Conservation (phyloP, 345 rosid species). For the Hibiscus mutabilis region DNA sequence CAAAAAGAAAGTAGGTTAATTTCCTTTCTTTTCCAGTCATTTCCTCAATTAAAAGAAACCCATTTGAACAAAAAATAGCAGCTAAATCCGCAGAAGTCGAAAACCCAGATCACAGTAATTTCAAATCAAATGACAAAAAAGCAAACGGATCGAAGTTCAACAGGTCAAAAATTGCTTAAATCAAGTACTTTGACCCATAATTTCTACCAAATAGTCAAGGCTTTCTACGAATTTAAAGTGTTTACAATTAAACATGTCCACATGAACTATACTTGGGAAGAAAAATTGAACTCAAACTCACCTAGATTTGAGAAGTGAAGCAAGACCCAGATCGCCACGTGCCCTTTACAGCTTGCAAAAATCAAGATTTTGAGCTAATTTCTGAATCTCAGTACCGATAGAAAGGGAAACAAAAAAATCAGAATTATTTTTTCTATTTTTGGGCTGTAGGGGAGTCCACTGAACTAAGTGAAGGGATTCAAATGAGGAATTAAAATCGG, state of each 20-base stretch:
- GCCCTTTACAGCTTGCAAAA: constrained; percentile 44
- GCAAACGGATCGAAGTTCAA: constrained; percentile 32
- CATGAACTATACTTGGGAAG: constrained; percentile 11
- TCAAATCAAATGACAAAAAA: constrained; percentile 15
- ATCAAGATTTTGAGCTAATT: constrained; percentile 22
- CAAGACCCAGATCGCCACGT: constrained; percentile 57
- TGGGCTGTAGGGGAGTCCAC: background rate
- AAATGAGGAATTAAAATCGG: constrained; percentile 25
- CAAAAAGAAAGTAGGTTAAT: constrained; percentile 10
- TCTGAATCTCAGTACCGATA: constrained; percentile 6
- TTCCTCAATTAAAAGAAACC: constrained; percentile 12
- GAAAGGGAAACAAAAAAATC: constrained; percentile 10
- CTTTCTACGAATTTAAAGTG: constrained; percentile 6
- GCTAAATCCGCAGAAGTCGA: constrained; percentile 17
- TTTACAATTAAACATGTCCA: constrained; percentile 12
- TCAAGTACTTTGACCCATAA: constrained; percentile 10
- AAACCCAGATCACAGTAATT: constrained; percentile 16
- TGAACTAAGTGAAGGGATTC: background rate
- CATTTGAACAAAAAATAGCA: constrained; percentile 10
- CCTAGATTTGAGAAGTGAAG: constrained; percentile 49
- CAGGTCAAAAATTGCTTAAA: constrained; percentile 9
- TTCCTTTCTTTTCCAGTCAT: constrained; percentile 14
- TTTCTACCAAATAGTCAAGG: constrained; percentile 6
- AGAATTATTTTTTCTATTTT: background rate
- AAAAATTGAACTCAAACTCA: constrained; percentile 26